Evolutionary conservation across 2,329 filamentous ascomycete species (phyloP).

Genomic region (Ascochyta fabae): DNA sequence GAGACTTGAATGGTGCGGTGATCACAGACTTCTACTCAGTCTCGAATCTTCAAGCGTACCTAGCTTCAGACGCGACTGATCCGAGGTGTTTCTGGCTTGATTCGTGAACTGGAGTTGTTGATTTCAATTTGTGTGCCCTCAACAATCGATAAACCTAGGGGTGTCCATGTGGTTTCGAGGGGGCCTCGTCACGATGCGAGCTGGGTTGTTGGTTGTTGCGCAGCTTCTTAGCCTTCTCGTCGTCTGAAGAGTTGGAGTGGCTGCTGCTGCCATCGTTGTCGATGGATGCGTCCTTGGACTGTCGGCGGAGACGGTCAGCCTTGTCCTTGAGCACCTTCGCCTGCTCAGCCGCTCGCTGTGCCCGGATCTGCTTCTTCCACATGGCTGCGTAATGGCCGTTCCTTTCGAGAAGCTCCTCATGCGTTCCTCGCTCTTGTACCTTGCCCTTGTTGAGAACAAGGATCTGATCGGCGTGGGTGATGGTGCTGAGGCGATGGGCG

Average conservation of each 20-base stretch:
- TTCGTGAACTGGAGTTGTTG: background rate
- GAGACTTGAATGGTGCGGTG: background rate
- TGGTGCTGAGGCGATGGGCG: conserved; percentile 71
- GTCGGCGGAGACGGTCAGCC: conserved; percentile 56
- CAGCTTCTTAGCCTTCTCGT: conserved; percentile 38
- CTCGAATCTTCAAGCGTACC: background rate
- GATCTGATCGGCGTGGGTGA: conserved; percentile 63
- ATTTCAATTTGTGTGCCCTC: conserved; percentile 1
- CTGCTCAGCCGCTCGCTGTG: conserved; percentile 58
- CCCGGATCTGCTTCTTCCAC: conserved; percentile 61
- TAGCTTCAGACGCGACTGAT: background rate
- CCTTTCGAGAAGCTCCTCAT: conserved; percentile 57
- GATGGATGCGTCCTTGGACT: conserved; percentile 53
- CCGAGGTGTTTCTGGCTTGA: background rate
- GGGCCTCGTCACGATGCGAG: conserved; percentile 21
- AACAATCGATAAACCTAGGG: conserved; percentile 23
- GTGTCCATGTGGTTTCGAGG: conserved; percentile 37
- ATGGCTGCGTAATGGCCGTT: conserved; percentile 56
- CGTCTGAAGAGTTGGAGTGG: conserved; percentile 40
- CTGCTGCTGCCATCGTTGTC: conserved; percentile 50
- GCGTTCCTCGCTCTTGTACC: conserved; percentile 59
- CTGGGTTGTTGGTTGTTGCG: conserved; percentile 11
- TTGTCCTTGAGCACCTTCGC: conserved; percentile 58
- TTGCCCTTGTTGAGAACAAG: conserved; percentile 61
- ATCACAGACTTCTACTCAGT: background rate